Evolutionary conservation across 169 alveolate species (phyloP).

Genomic region (Eimeria falciformis): DNA sequence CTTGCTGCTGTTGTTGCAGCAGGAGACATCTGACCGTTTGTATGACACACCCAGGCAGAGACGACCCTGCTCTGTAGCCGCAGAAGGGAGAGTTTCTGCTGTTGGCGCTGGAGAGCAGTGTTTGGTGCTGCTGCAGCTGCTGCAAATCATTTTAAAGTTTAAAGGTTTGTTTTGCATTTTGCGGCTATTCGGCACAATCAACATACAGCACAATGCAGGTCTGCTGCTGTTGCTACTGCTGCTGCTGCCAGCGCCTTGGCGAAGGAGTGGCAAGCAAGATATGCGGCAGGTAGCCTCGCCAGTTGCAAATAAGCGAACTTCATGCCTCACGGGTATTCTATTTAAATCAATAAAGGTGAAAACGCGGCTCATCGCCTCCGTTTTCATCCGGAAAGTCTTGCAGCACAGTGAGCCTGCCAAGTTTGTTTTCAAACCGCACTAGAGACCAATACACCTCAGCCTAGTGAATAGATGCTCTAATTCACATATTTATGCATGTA

Average conservation of each 20-base stretch:
- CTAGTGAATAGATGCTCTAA: no score
- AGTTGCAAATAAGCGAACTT: no score
- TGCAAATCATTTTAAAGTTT: neutral
- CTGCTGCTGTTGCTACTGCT: conserved; percentile 11
- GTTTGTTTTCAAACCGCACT: no score
- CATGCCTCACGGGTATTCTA: no score
- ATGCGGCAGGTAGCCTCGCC: no score
- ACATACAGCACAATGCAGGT: neutral
- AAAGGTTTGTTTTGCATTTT: neutral
- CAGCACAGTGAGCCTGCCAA: no score
- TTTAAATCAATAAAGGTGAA: no score
- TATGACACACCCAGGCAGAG: neutral
- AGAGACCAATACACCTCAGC: no score
- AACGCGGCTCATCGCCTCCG: no score
- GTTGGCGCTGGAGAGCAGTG: neutral
- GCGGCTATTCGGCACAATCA: neutral
- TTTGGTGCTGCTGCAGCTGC: neutral
- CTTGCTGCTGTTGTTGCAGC: conserved; percentile 8
- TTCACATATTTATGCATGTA: no score
- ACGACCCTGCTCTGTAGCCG: neutral
- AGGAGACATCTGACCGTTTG: neutral
- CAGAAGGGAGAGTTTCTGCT: conserved; percentile 5
- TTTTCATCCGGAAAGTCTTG: no score
- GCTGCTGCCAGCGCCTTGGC: neutral
- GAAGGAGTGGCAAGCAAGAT: neutral